Evolutionary conservation across 495 filamentous ascomycete species (phyloP), one percentile per base, ranked within the genome.

Genomic region (Penicillium steckii): DNA sequence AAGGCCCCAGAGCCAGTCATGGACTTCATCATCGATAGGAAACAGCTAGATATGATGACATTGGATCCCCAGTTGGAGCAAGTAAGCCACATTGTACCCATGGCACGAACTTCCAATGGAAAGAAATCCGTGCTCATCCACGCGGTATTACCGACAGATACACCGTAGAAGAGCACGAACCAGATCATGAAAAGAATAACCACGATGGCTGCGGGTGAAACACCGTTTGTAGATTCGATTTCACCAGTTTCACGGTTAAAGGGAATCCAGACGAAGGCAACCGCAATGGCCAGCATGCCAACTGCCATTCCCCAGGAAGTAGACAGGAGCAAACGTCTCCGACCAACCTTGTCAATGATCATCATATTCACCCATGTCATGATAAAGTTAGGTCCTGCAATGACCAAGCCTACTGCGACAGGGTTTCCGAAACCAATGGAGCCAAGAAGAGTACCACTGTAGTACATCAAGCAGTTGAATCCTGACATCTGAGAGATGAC

Each of bases 101-200:
- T 66, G 12, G 78, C 77, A 25, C 78, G 70, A 3, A 80, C 74
- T 57, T 80, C 77, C 49, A 80, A 66, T 19, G 78, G 75, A 51
- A 76, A 76, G 58, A 80, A 75, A 42, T 81, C 78, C n/a, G 69
- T 66, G 33, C 64, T 62, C 52, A 80, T 66, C 77, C 78, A 80
- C 10, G 76, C 76, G 1, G 70, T 80, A 49, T 75, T 80, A 21
- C 72, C 76, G 4, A 80, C 67, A 13, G 68, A 69, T 1, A 69
- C 68, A 8, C 66, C 67, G 60, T 74, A 80, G 62, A 77, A 79
- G 8, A 62, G 55, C 17, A 80, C 76, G 50, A 68, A 80, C 62
- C 66, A 67, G 44, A 81, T 68, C n/a, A 81, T 77, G 51, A 61
- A 70, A 3, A 75, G 56, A 35, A 80, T 66, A 2, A 80, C 72